Percentiles rank a stretch among this genome's conserved stretches.
Conservation (phyloP, 345 rosid species). For the Sisymbrium irio region DNA sequence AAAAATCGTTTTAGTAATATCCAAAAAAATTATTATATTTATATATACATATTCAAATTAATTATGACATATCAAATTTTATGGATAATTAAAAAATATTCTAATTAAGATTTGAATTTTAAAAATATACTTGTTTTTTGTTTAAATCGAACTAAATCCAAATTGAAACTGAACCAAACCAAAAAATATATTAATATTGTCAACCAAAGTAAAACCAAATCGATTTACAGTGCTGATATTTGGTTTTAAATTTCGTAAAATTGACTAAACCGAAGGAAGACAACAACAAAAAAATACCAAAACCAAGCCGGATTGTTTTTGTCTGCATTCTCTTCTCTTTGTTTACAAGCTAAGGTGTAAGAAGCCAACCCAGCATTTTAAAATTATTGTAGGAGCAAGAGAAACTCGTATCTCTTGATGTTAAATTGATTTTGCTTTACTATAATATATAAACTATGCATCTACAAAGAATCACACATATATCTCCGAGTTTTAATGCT, state of each 20-base stretch:
- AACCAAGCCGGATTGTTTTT: background rate
- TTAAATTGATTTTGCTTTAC: background rate
- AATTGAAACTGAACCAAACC: background rate
- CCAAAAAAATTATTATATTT: too few relatives aligned
- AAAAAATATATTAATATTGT: background rate
- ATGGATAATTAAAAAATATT: too few relatives aligned
- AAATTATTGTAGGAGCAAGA: background rate
- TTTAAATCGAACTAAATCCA: background rate
- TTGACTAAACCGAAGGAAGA: background rate
- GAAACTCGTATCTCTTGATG: background rate
- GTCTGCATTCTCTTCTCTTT: background rate
- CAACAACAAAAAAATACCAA: too few relatives aligned
- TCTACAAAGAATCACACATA: constrained; percentile 17
- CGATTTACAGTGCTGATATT: background rate
- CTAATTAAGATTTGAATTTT: too few relatives aligned
- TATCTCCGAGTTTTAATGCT: background rate
- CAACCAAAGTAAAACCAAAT: background rate
- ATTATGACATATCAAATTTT: too few relatives aligned
- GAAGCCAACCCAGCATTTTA: background rate
- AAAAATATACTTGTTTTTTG: too few relatives aligned
- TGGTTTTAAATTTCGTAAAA: background rate
- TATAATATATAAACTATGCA: background rate
- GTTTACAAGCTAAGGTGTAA: background rate
- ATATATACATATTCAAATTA: too few relatives aligned
- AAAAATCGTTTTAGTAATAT: too few relatives aligned